Percentiles rank a stretch among this genome's conserved stretches.
Conservation (phyloP, 2,329 filamentous ascomycete species). For the Epicoccum sorghinum region DNA sequence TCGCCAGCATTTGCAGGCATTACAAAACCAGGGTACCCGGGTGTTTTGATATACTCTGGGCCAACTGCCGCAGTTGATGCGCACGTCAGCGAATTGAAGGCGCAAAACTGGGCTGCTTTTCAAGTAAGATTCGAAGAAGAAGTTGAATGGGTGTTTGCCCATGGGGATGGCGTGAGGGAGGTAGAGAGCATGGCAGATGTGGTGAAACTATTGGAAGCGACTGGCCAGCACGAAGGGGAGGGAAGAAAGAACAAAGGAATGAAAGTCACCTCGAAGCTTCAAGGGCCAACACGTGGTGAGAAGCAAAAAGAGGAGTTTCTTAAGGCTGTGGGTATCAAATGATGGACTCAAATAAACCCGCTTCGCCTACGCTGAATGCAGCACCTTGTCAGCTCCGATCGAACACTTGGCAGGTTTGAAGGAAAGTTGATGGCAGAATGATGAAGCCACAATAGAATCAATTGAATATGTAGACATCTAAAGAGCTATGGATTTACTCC, state of each 20-base stretch:
- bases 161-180: conserved; percentile 50
- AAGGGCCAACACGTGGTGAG: conserved; percentile 5
- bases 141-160: conserved; percentile 48
- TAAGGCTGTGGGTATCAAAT: conserved; percentile 45
- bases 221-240: not conserved
- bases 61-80: conserved; percentile 45
- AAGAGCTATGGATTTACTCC: too few species aligned
- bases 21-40: conserved; percentile 56
- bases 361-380: too few species aligned
- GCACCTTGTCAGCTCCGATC: too few species aligned
- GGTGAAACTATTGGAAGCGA: conserved; percentile 44
- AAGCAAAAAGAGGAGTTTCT: conserved; percentile 38
- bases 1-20: conserved; percentile 49
- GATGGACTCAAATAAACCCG: not conserved
- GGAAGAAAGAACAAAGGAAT: not conserved
- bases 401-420: too few species aligned
- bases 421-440: too few species aligned
- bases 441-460: too few species aligned
- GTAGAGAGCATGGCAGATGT: conserved; percentile 54
- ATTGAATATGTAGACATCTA: too few species aligned
- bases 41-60: conserved; percentile 53
- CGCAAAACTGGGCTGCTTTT: conserved; percentile 54
- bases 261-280: too few species aligned
- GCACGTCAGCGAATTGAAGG: conserved; percentile 52
- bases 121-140: conserved; percentile 52